A percentile compares a stretch with the other conserved stretches of the same genome.
Evolutionary conservation across 2,329 filamentous ascomycete genomes (phyloP).

Genomic region (Celoporthe dispersa): DNA sequence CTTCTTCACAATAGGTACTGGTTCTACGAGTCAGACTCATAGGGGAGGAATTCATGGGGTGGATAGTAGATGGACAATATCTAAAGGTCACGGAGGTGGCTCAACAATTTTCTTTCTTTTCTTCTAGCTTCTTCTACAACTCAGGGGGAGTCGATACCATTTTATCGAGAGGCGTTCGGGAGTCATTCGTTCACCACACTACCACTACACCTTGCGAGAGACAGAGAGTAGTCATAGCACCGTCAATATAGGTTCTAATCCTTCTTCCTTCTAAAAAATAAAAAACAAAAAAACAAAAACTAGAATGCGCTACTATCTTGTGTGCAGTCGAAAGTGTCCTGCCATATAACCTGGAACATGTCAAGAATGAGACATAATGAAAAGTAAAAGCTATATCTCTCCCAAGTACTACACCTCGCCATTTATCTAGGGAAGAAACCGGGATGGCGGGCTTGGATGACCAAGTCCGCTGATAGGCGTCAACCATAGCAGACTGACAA

Average conservation of each 20-base stretch:
- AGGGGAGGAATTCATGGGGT: neutral
- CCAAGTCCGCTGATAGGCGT: neutral
- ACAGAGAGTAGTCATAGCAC: neutral
- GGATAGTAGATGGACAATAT: no score
- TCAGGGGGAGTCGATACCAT: slow-evolving; percentile 18
- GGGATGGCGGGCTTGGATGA: neutral
- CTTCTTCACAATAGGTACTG: slow-evolving; percentile 41
- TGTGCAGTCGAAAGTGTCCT: no score
- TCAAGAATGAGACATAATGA: neutral
- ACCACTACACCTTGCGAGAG: neutral
- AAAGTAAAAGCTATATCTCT: neutral
- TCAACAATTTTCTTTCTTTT: neutral
- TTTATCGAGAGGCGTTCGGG: slow-evolving; percentile 14
- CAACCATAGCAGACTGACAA: neutral
- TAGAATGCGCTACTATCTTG: no score
- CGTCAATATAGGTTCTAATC: neutral
- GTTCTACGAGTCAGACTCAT: slow-evolving; percentile 38
- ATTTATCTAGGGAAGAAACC: neutral
- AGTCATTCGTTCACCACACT: slow-evolving; percentile 2
- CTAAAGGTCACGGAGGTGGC: neutral
- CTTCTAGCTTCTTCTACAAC: neutral
- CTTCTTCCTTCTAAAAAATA: neutral
- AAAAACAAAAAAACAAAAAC: no score
- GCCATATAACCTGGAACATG: neutral
- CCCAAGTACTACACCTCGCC: no score